Percentiles rank a stretch among this genome's conserved stretches.
These are phyloP conservation scores for Fusarium sp. DNA, from an alignment of 2,329 filamentous ascomycete species.

Conservation along the genomic window DNA sequence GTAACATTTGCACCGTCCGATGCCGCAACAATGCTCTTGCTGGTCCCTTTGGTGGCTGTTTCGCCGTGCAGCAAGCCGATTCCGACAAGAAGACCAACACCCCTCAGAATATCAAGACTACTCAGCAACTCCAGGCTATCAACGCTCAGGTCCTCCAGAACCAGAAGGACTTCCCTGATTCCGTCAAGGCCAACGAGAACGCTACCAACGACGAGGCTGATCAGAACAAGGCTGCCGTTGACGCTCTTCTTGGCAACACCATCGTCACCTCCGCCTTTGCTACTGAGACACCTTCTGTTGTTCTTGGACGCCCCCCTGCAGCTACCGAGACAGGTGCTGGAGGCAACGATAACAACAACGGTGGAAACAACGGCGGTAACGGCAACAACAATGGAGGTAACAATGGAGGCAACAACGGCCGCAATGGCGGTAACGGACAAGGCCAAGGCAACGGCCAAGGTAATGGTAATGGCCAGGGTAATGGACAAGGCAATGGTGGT, in stretches of 20 bases:
- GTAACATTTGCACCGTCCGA: slow-evolving; percentile 67
- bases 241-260: slow-evolving; percentile 48
- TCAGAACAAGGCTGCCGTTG: slow-evolving; percentile 51
- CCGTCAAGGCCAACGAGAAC: slow-evolving; percentile 55
- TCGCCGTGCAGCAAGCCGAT: slow-evolving; percentile 66
- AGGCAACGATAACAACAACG: slow-evolving; percentile 4
- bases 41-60: slow-evolving; percentile 67
- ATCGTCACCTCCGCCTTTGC: slow-evolving; percentile 45
- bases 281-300: slow-evolving; percentile 46
- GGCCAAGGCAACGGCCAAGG: not conserved
- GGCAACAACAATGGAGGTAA: slow-evolving; percentile 1
- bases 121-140: slow-evolving; percentile 56
- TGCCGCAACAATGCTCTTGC: slow-evolving; percentile 68
- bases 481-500: not conserved
- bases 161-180: slow-evolving; percentile 57
- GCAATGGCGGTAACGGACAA: not conserved
- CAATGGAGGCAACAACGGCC: slow-evolving; percentile 8
- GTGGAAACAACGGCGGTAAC: not conserved
- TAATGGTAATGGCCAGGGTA: not conserved
- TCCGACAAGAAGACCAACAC: slow-evolving; percentile 53
- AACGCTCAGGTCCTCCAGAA: slow-evolving; percentile 61
- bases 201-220: slow-evolving; percentile 46
- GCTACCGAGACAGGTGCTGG: slow-evolving; percentile 5
- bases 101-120: slow-evolving; percentile 57
- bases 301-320: slow-evolving; percentile 20